These are phyloP conservation scores for Epichloe coenophiala DNA, from an alignment of 2,329 filamentous ascomycete genomes.

Conservation along the genomic window DNA sequence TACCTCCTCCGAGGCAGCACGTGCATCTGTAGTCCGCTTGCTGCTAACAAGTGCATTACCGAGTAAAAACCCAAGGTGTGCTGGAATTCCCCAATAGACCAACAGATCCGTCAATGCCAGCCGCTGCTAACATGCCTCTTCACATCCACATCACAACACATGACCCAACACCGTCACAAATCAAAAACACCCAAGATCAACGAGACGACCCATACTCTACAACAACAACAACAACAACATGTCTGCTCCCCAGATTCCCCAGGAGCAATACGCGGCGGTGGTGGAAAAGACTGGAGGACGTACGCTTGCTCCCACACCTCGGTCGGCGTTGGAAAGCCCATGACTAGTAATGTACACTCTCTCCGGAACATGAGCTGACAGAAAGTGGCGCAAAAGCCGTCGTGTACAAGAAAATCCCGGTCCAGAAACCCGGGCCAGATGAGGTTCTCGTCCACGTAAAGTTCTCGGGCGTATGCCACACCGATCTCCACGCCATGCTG, in stretches of 20 bases:
- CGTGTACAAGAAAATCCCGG: slow-evolving; percentile 69
- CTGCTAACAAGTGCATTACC: no score
- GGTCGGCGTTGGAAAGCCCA: no score
- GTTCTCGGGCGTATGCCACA: slow-evolving; percentile 84
- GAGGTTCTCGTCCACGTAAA: slow-evolving; percentile 88
- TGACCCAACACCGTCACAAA: no score
- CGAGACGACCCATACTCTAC: no score
- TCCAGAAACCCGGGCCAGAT: slow-evolving; percentile 68
- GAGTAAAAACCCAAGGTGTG: neutral
- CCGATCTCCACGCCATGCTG: slow-evolving; percentile 65
- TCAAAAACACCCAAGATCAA: no score
- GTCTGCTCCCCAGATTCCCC: slow-evolving; percentile 44
- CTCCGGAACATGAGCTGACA: slow-evolving; percentile 2
- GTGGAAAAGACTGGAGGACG: slow-evolving; percentile 67
- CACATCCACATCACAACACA: no score
- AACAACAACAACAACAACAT: slow-evolving; percentile 11
- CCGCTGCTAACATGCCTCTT: no score
- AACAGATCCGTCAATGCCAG: no score
- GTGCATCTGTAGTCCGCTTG: no score
- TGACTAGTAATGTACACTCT: no score
- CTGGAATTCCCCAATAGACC: no score
- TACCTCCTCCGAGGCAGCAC: no score
- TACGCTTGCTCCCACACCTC: slow-evolving; percentile 21
- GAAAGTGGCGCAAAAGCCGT: slow-evolving; percentile 29
- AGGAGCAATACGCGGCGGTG: slow-evolving; percentile 84